Conservation (phyloP, 352 stramenopile genomes). For the Phytophthora megakarya region DNA sequence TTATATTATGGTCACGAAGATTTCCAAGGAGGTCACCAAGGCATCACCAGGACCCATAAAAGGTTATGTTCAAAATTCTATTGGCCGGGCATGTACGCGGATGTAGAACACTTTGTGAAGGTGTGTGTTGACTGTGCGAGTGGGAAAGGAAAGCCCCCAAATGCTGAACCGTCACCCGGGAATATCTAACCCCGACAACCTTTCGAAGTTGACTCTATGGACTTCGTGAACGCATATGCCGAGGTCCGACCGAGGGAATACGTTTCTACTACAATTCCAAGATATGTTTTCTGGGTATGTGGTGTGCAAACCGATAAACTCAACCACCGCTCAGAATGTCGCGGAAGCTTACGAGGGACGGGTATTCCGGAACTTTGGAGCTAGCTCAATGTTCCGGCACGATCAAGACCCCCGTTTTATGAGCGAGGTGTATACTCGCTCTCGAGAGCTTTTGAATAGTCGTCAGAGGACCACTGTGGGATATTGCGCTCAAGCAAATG, state of each 20-base stretch:
- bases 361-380: not conserved
- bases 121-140: no score
- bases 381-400: no score
- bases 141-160: no score
- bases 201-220: slow-evolving; percentile 6
- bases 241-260: not conserved
- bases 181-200: not conserved
- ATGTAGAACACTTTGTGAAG: no score
- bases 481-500: slow-evolving; percentile 1
- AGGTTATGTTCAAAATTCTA: not conserved
- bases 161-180: no score
- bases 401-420: no score
- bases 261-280: not conserved
- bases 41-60: not conserved
- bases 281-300: not conserved
- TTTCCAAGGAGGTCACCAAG: no score
- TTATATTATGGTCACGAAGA: no score
- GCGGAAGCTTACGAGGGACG: not conserved
- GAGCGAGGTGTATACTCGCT: not conserved
- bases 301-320: slow-evolving; percentile 2
- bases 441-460: not conserved
- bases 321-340: slow-evolving; percentile 3
- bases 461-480: not conserved
- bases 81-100: no score
- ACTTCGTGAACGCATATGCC: not conserved